These are phyloP conservation scores for Pochonia chlamydosporia DNA, from an alignment of 2,329 filamentous ascomycete species.

Conservation along the genomic window DNA sequence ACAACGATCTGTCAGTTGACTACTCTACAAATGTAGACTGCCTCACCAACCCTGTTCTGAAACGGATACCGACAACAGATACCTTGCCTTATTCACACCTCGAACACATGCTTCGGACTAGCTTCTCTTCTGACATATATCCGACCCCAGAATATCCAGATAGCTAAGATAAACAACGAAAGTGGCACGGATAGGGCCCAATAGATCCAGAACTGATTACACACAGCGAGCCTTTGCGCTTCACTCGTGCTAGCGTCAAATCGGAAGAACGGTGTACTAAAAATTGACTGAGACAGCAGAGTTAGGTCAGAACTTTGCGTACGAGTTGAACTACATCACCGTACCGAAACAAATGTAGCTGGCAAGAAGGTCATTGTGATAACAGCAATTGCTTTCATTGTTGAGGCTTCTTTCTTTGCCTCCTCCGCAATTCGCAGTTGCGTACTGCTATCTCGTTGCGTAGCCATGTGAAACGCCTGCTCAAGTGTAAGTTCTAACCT, in stretches of 20 bases:
- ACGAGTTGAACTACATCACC: background rate
- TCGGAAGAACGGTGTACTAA: constrained; percentile 6
- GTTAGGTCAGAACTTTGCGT: background rate
- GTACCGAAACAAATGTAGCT: constrained; percentile 7
- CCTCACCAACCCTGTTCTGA: too few relatives aligned
- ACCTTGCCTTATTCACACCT: too few relatives aligned
- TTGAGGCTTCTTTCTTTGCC: constrained; percentile 3
- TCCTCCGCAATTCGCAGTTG: constrained; percentile 6
- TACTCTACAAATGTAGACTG: too few relatives aligned
- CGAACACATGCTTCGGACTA: background rate
- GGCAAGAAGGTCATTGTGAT: constrained; percentile 8
- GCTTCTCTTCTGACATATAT: background rate
- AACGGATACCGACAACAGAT: too few relatives aligned
- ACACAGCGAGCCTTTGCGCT: background rate
- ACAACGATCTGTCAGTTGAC: too few relatives aligned
- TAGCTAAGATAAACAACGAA: background rate
- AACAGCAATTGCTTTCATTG: constrained; percentile 8
- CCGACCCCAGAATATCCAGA: constrained; percentile 1
- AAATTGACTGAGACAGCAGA: constrained; percentile 3
- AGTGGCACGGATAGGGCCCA: constrained; percentile 3
- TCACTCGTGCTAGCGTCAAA: background rate
- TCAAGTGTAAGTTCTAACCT: background rate
- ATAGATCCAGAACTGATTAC: constrained; percentile 8
- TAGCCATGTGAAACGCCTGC: constrained; percentile 6
- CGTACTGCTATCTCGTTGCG: constrained; percentile 7